These are phyloP conservation scores for Vitis hybrid DNA, from an alignment of 177 flowering plant species.

Conservation along the genomic window DNA sequence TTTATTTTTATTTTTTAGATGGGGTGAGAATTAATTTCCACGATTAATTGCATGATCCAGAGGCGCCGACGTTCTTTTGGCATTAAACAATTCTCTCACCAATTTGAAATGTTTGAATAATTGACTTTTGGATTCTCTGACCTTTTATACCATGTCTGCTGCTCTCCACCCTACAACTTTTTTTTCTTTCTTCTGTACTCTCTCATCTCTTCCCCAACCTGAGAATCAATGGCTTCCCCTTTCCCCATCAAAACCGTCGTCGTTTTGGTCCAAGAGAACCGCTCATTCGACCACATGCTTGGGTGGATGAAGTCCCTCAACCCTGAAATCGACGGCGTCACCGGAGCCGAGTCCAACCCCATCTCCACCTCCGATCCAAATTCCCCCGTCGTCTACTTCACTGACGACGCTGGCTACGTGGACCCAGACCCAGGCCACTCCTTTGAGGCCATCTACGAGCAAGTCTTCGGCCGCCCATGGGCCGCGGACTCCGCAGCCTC, in stretches of 20 bases:
- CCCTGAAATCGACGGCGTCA: slow-evolving; percentile 57
- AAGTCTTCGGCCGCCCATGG: slow-evolving; percentile 38
- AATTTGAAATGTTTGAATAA: too few species aligned
- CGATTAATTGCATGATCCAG: too few species aligned
- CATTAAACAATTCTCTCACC: too few species aligned
- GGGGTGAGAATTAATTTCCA: too few species aligned
- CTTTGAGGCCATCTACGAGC: slow-evolving; percentile 45
- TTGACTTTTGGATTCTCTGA: too few species aligned
- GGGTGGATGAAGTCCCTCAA: slow-evolving; percentile 74
- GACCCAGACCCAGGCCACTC: slow-evolving; percentile 54
- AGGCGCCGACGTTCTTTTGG: too few species aligned
- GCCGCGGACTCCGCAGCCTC: slow-evolving; percentile 4
- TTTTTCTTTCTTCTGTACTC: too few species aligned
- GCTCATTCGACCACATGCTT: slow-evolving; percentile 73
- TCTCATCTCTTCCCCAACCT: not conserved
- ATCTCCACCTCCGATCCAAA: slow-evolving; percentile 30
- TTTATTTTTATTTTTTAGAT: too few species aligned
- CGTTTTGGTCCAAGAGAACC: slow-evolving; percentile 65
- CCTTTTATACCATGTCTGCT: too few species aligned
- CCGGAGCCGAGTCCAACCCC: slow-evolving; percentile 35
- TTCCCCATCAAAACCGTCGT: slow-evolving; percentile 66
- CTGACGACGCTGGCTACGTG: slow-evolving; percentile 26
- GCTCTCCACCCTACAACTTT: too few species aligned
- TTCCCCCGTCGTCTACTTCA: slow-evolving; percentile 17
- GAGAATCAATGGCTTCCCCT: not conserved